phyloP scores from a whole-genome alignment of 768 basidiomycete species.

The Phanerochaete sordida region DNA sequence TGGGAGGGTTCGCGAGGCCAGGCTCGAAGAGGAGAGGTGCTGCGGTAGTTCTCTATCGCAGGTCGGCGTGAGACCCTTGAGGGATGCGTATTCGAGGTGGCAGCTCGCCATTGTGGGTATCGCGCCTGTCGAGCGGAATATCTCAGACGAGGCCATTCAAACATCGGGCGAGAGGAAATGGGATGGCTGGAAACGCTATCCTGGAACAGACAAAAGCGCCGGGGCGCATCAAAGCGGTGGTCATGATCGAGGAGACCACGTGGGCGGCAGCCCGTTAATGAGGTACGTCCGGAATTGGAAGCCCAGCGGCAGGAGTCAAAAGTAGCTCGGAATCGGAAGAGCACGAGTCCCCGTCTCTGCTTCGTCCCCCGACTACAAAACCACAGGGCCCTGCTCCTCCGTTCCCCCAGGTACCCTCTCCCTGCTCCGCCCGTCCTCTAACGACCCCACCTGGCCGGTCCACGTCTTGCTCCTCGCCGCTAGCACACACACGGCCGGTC shows the following conservation, averaged over 20 bases:
- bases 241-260: not conserved
- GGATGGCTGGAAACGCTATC: not conserved
- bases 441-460: not conserved
- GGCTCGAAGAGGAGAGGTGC: not conserved
- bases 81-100: not conserved
- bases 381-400: not conserved
- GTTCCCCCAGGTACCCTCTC: not conserved
- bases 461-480: not conserved
- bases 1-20: not conserved
- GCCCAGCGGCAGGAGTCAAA: constrained; percentile 5
- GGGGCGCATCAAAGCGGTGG: not conserved
- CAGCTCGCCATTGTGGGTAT: not conserved
- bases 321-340: constrained; percentile 7
- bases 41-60: not conserved
- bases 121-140: not conserved
- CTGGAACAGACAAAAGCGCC: not conserved
- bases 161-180: not conserved
- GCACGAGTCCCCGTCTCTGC: constrained; percentile 1
- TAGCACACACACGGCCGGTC: not conserved
- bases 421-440: not conserved
- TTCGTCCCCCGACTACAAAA: constrained; percentile 1
- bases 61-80: not conserved
- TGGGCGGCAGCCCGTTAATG: not conserved
- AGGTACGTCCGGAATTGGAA: constrained; percentile 1
- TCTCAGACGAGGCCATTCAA: not conserved